Conservation (phyloP, 2,329 filamentous ascomycete species). For the Botrytis tulipae region DNA sequence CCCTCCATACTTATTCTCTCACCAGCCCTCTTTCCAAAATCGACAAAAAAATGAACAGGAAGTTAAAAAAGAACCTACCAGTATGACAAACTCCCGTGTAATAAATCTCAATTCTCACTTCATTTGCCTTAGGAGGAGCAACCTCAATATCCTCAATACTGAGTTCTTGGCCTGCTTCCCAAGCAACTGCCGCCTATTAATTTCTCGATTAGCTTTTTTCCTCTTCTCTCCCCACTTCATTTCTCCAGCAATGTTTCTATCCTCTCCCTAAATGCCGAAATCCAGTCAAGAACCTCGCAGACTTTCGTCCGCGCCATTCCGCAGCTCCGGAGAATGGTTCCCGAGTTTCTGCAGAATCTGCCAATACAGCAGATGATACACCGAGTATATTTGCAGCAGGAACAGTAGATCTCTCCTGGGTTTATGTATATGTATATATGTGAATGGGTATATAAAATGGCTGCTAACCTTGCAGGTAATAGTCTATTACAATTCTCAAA, state of each 20-base stretch:
- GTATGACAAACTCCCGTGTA: constrained; percentile 99
- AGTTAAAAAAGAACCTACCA: constrained; percentile 52
- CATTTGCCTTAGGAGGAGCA: constrained; percentile 80
- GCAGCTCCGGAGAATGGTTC: neutral
- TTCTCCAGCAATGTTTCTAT: too few relatives aligned
- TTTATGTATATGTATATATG: too few relatives aligned
- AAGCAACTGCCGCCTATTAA: constrained; percentile 81
- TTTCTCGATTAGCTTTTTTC: constrained; percentile 14
- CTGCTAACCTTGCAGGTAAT: constrained; percentile 40
- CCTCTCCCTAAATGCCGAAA: neutral
- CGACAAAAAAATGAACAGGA: neutral
- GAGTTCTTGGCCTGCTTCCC: constrained; percentile 91
- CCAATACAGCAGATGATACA: neutral
- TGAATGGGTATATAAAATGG: neutral
- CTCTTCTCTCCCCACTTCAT: neutral
- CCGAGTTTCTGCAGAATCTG: neutral
- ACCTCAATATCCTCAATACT: constrained; percentile 92
- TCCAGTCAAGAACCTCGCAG: neutral
- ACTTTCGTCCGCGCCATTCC: neutral
- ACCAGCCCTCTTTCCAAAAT: neutral
- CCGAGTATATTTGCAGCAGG: neutral
- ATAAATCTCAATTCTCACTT: constrained; percentile 95
- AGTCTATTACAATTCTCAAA: constrained; percentile 27
- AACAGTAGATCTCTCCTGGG: neutral
- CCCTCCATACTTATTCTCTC: neutral